Base-by-base conservation (phyloP, 202 grass and related monocot species). In the Dendrocalamus latiflorus region DNA sequence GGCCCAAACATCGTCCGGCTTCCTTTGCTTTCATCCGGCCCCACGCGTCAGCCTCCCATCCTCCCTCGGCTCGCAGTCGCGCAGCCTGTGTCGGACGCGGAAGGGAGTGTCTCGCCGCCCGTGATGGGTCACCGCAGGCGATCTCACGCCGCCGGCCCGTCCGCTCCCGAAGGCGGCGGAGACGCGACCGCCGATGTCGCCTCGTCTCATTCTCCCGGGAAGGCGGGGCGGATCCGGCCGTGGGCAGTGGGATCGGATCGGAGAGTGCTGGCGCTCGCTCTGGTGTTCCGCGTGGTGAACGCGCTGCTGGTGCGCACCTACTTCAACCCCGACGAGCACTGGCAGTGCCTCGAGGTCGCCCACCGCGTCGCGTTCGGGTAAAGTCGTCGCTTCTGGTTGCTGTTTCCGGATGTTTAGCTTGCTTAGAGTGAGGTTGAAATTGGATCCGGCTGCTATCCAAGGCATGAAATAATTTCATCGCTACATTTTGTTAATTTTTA, bases 321-420 rank as follows among this genome's bases (percentile, higher is more conserved):
- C 93, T 98, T 95, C 87, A 98, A 98, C 58, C 95, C 93, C 21
- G 91, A 93, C 65, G 95, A 98, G 85, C 95, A 98, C 72, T 95
- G 95, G 95, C 91, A 98, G 72, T 88, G 87, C 44, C 90, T 95
- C n/a, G 93, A 97, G 90, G 94, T 97, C 61, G 92, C 94, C 55
- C 94, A 97, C 78, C 90, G 86, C 81, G 4, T 94, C 82, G 68
- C 89, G 37, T 98, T 98, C 26, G 91, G 96, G 91, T 98, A 90
- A 88, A 3, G 18, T 1, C 6, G 15, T 33, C 16, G 56, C 66
- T 42, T 16, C 41, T 22, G 2, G 14, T 16, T 16, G 13, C 11
- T 26, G 14, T 37, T 18, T 22, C 55, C 1, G 17, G 12, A 36
- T 44, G n/a, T 58, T 50, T 50, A 50, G 5, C 48, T 16, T 50